phyloP scores from a whole-genome alignment of 116 monocot species.

The Phalaenopsis hybrid region DNA sequence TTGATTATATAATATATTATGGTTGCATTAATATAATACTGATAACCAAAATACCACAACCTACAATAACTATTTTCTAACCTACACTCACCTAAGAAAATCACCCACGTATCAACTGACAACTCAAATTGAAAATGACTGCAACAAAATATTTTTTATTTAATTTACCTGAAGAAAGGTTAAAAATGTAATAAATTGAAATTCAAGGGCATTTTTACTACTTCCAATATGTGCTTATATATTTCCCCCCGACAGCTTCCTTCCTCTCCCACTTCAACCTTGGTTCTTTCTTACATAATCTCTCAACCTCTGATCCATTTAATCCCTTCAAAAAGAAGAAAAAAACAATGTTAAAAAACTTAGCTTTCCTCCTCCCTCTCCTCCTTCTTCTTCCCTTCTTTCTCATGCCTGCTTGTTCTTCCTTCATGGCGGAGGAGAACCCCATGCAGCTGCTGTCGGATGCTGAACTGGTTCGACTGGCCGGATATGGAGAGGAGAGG shows the following conservation, averaged over 20 bases:
- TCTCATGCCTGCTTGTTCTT: background rate
- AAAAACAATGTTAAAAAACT: background rate
- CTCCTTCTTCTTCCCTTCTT: constrained; percentile 5
- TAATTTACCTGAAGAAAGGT: background rate
- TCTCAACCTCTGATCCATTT: background rate
- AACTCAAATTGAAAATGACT: background rate
- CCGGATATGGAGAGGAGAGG: constrained; percentile 62
- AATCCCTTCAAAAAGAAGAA: too few species aligned
- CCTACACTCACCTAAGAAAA: background rate
- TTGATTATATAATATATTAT: too few species aligned
- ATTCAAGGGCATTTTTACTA: background rate
- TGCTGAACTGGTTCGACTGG: constrained; percentile 31
- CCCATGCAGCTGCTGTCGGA: constrained; percentile 28
- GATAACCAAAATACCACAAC: too few species aligned
- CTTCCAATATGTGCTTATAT: background rate
- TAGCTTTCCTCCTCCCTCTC: background rate
- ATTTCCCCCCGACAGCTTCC: background rate
- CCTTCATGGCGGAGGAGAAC: constrained; percentile 8
- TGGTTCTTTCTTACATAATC: background rate
- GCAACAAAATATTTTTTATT: too few species aligned
- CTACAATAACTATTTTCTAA: too few species aligned
- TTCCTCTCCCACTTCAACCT: background rate
- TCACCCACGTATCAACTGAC: background rate
- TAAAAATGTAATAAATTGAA: background rate
- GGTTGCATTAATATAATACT: too few species aligned